Percentiles rank a stretch among this genome's conserved stretches.
phyloP scores from a whole-genome alignment of 345 rosid genomes.

The Alliaria petiolata region DNA sequence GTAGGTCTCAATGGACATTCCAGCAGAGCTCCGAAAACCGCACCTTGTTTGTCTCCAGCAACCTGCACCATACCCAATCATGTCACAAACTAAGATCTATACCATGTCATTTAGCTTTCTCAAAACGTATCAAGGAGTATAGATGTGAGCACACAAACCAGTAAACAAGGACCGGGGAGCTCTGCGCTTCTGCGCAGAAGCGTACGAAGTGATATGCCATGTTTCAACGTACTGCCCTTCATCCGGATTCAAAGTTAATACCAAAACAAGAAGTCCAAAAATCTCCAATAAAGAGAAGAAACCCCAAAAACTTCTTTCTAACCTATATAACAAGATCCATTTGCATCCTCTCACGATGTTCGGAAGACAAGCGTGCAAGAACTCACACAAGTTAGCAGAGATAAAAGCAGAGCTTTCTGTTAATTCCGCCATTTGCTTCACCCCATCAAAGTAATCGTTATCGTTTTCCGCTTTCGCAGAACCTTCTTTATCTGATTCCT shows the following conservation, averaged over 20 bases:
- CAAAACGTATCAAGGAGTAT: not conserved
- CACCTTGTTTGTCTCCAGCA: slow-evolving; percentile 81
- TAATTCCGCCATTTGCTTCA: slow-evolving; percentile 41
- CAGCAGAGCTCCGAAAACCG: slow-evolving; percentile 76
- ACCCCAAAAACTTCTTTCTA: slow-evolving; percentile 3
- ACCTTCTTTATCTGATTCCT: too few relatives aligned
- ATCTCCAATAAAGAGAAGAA: not conserved
- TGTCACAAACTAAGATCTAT: slow-evolving; percentile 16
- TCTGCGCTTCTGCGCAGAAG: slow-evolving; percentile 77
- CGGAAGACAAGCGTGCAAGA: slow-evolving; percentile 78
- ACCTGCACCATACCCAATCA: slow-evolving; percentile 38
- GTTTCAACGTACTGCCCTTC: slow-evolving; percentile 98
- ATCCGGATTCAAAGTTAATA: slow-evolving; percentile 43
- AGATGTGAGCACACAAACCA: slow-evolving; percentile 41
- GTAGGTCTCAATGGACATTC: slow-evolving; percentile 82
- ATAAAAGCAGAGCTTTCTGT: slow-evolving; percentile 61
- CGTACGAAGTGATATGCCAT: slow-evolving; percentile 94
- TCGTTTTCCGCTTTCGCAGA: slow-evolving; percentile 41
- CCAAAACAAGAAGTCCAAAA: slow-evolving; percentile 15
- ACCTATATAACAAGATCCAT: slow-evolving; percentile 89
- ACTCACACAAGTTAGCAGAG: slow-evolving; percentile 58
- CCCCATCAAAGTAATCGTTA: slow-evolving; percentile 43
- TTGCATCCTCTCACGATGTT: slow-evolving; percentile 83
- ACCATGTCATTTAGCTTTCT: not conserved
- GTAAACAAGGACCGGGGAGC: slow-evolving; percentile 76